Conservation (phyloP, 371 early-diverging fungal genomes). For the Mucor plumbeus region DNA sequence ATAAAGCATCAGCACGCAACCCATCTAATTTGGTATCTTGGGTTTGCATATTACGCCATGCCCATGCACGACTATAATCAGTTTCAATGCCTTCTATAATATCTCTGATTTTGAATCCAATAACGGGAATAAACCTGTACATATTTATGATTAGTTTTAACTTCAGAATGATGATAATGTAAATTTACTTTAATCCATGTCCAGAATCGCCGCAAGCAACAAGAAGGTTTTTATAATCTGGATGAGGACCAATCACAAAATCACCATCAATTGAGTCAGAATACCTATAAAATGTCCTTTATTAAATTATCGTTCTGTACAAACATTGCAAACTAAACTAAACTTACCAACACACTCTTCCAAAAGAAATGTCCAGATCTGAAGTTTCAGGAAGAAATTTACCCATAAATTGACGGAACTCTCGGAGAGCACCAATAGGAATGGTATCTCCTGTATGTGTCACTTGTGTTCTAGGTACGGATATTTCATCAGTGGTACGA, state of each 20-base stretch:
- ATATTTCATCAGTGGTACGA: constrained; percentile 35
- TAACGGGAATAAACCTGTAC: constrained; percentile 36
- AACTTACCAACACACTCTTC: constrained; percentile 48
- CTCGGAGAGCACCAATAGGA: constrained; percentile 39
- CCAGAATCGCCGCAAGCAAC: constrained; percentile 57
- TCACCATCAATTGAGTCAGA: constrained; percentile 53
- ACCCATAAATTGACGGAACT: constrained; percentile 38
- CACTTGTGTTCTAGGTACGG: constrained; percentile 51
- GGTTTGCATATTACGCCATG: constrained; percentile 31
- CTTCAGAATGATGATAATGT: background rate
- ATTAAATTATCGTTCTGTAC: too few relatives aligned
- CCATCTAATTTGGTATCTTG: constrained; percentile 32
- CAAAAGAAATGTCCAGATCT: constrained; percentile 34
- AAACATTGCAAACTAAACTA: background rate
- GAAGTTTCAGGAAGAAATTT: constrained; percentile 43
- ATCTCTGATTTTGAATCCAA: constrained; percentile 41
- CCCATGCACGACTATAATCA: constrained; percentile 33
- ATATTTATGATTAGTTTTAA: background rate
- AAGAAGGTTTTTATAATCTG: constrained; percentile 44
- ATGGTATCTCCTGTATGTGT: constrained; percentile 44
- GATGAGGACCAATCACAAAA: constrained; percentile 49
- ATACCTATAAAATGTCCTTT: constrained; percentile 29
- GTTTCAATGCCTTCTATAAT: constrained; percentile 39
- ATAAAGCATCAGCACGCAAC: constrained; percentile 24
- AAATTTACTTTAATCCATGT: constrained; percentile 54